Evolutionary conservation across 768 basidiomycete genomes (phyloP).

Genomic region (Tulasnella sp.): DNA sequence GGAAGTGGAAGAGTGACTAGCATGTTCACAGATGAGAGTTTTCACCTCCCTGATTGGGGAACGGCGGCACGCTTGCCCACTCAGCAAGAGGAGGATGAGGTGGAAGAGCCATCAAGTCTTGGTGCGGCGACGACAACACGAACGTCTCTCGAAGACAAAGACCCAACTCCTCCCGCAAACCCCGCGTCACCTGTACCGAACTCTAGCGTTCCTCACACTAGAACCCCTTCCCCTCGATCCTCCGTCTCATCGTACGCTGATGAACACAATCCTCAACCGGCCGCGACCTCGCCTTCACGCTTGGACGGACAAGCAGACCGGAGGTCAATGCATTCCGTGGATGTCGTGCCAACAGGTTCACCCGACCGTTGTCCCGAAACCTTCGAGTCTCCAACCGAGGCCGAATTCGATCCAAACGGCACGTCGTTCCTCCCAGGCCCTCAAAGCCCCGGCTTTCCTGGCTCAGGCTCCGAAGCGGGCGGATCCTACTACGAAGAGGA

Average conservation of each 20-base stretch:
- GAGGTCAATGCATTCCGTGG: no score
- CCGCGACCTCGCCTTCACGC: no score
- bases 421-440: background rate
- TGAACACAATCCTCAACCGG: no score
- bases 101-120: background rate
- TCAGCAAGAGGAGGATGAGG: background rate
- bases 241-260: background rate
- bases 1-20: background rate
- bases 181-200: background rate
- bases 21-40: conserved; percentile 2
- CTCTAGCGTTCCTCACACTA: no score
- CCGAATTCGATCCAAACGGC: background rate
- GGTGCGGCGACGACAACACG: background rate
- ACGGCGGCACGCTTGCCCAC: background rate
- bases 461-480: conserved; percentile 4
- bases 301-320: no score
- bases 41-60: background rate
- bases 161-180: background rate
- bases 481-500: conserved; percentile 9
- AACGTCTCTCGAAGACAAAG: background rate
- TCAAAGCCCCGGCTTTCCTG: background rate
- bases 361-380: background rate
- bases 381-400: background rate
- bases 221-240: background rate
- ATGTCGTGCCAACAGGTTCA: no score